phyloP scores from a whole-genome alignment of 176 grass and related monocot species.

The Coix lacrymajobi region DNA sequence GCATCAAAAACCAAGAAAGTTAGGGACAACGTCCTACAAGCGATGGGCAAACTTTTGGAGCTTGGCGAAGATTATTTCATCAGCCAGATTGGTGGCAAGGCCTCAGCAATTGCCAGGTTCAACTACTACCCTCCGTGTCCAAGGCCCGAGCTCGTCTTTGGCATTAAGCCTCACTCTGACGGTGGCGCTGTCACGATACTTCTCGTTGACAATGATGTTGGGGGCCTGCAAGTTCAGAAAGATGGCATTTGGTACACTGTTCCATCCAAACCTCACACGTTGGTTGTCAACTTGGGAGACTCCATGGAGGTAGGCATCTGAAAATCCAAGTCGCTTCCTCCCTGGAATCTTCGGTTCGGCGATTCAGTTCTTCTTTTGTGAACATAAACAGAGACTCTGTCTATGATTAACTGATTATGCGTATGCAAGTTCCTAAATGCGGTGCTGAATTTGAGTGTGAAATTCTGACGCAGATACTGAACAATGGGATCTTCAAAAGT shows the following conservation, averaged over 20 bases:
- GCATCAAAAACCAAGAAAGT: conserved; percentile 25
- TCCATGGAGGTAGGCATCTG: conserved; percentile 44
- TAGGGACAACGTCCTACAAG: conserved; percentile 6
- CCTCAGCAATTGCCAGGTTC: conserved; percentile 27
- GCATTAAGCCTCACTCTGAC: conserved; percentile 56
- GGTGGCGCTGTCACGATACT: conserved; percentile 35
- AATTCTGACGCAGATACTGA: conserved; percentile 40
- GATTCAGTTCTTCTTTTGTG: not conserved
- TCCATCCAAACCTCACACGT: conserved; percentile 9
- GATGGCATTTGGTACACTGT: conserved; percentile 42
- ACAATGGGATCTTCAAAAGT: conserved; percentile 41
- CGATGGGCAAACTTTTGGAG: conserved; percentile 23
- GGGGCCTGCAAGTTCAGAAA: conserved; percentile 45
- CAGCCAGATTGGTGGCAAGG: conserved; percentile 19
- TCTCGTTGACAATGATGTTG: conserved; percentile 40
- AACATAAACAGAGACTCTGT: not conserved
- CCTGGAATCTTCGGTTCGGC: not conserved
- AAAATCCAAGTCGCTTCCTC: not conserved
- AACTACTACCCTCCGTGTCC: conserved; percentile 49
- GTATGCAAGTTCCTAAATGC: not conserved
- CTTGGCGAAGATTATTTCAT: conserved; percentile 27
- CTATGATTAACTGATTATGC: not conserved
- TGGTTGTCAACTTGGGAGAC: conserved; percentile 52
- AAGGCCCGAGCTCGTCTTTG: conserved; percentile 48
- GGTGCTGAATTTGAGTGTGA: not conserved